These are phyloP conservation scores for Kwoniella botswanensis DNA, from an alignment of 768 basidiomycete genomes.

Conservation along the genomic window DNA sequence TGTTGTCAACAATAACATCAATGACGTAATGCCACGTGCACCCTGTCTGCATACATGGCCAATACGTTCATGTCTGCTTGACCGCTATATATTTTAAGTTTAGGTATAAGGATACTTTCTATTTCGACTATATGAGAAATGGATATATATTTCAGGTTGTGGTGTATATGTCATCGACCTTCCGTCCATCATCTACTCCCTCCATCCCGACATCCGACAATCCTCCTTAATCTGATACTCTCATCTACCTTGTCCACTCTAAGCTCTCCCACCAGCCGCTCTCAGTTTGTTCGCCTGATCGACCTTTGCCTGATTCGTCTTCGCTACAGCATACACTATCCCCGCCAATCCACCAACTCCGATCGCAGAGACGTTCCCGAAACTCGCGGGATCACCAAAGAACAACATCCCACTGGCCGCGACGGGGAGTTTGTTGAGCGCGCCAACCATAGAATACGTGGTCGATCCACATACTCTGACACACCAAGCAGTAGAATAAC, in stretches of 20 bases:
- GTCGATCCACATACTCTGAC: slow-evolving; percentile 94
- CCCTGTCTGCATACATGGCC: too few relatives aligned
- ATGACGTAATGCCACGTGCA: not conserved
- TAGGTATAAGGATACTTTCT: too few relatives aligned
- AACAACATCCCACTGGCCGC: slow-evolving; percentile 93
- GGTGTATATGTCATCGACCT: too few relatives aligned
- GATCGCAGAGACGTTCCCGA: slow-evolving; percentile 87
- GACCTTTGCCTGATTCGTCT: slow-evolving; percentile 86
- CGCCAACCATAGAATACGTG: slow-evolving; percentile 70
- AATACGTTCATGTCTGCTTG: too few relatives aligned
- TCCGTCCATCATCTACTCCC: not conserved
- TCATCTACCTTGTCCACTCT: not conserved
- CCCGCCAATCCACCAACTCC: slow-evolving; percentile 88
- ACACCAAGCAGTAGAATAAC: slow-evolving; percentile 98
- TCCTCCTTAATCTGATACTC: not conserved
- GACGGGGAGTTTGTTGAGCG: slow-evolving; percentile 72
- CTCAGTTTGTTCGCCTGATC: slow-evolving; percentile 62
- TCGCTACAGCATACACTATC: slow-evolving; percentile 87
- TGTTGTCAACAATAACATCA: not conserved
- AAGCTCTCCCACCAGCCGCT: slow-evolving; percentile 30
- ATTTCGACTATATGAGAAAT: too few relatives aligned
- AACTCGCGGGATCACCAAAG: slow-evolving; percentile 77
- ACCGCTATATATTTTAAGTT: too few relatives aligned
- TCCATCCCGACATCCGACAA: not conserved
- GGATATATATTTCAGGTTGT: too few relatives aligned